Evolutionary conservation across 2,329 filamentous ascomycete genomes (phyloP).

Genomic region (Ceratocystis diversiconidia): DNA sequence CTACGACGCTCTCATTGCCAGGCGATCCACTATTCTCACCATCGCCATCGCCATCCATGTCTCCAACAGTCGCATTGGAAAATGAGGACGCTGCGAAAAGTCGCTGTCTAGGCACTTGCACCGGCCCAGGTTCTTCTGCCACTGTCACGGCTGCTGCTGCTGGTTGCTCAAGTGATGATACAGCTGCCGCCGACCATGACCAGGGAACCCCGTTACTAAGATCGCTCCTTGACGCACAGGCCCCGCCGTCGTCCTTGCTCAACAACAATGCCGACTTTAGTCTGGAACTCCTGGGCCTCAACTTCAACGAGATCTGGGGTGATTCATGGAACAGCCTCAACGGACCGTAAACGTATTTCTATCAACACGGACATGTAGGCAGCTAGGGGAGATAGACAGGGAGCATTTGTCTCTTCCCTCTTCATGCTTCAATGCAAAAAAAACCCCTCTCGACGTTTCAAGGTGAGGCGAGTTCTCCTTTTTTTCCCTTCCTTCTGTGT

Average conservation of each 20-base stretch:
- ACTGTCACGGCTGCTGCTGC: not conserved
- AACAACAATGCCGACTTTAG: conserved; percentile 36
- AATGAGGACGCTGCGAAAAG: not conserved
- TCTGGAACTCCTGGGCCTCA: conserved; percentile 38
- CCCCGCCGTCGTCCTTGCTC: conserved; percentile 23
- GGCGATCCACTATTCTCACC: conserved; percentile 20
- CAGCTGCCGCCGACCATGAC: not conserved
- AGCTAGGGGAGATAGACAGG: too few relatives aligned
- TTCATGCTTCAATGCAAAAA: not conserved
- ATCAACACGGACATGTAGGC: too few relatives aligned
- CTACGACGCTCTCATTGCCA: conserved; percentile 14
- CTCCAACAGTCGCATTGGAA: conserved; percentile 13
- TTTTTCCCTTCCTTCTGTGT: not conserved
- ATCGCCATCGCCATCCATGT: conserved; percentile 26
- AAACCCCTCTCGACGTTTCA: not conserved
- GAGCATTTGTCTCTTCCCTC: not conserved
- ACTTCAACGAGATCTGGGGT: conserved; percentile 43
- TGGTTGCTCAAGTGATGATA: not conserved
- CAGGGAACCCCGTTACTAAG: conserved; percentile 16
- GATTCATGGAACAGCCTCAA: conserved; percentile 32
- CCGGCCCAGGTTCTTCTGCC: not conserved
- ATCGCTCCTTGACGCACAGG: conserved; percentile 20
- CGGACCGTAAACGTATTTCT: conserved; percentile 1
- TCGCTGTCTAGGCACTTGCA: conserved; percentile 22
- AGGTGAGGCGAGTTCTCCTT: not conserved